Percentiles rank a stretch among this genome's conserved stretches.
Conservation (phyloP, 768 basidiomycete genomes). For the Lyophyllum decastes region DNA sequence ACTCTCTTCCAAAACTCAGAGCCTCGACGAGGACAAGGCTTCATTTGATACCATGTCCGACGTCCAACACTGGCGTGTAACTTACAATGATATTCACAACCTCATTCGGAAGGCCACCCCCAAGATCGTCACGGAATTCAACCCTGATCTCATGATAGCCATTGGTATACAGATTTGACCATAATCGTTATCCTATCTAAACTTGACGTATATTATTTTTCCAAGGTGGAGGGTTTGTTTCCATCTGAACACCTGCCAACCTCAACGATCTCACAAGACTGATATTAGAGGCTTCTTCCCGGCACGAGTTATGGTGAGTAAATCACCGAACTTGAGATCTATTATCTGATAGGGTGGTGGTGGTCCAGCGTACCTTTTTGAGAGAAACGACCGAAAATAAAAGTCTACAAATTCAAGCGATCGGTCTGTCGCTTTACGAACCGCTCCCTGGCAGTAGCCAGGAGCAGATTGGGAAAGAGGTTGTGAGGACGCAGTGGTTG, state of each 20-base stretch:
- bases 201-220: slow-evolving; percentile 13
- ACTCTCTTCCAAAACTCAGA: background rate
- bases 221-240: slow-evolving; percentile 81
- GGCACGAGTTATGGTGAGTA: slow-evolving; percentile 78
- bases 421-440: slow-evolving; percentile 95
- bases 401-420: slow-evolving; percentile 92
- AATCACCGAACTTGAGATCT: slow-evolving; percentile 5
- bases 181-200: background rate
- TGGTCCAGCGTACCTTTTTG: slow-evolving; percentile 76
- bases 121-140: slow-evolving; percentile 75
- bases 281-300: slow-evolving; percentile 86
- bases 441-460: slow-evolving; percentile 73
- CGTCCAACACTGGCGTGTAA: slow-evolving; percentile 67
- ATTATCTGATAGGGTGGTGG: background rate
- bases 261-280: slow-evolving; percentile 14
- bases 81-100: slow-evolving; percentile 94
- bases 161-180: slow-evolving; percentile 52
- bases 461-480: slow-evolving; percentile 79
- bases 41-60: slow-evolving; percentile 12
- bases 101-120: slow-evolving; percentile 69
- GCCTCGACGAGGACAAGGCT: background rate
- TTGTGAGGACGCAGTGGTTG: slow-evolving; percentile 97
- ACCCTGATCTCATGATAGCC: slow-evolving; percentile 84
- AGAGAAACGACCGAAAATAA: slow-evolving; percentile 68
- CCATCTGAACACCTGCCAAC: slow-evolving; percentile 11